Evolutionary conservation across 768 basidiomycete genomes (phyloP).

Genomic region (Boletus vermiculosoides): DNA sequence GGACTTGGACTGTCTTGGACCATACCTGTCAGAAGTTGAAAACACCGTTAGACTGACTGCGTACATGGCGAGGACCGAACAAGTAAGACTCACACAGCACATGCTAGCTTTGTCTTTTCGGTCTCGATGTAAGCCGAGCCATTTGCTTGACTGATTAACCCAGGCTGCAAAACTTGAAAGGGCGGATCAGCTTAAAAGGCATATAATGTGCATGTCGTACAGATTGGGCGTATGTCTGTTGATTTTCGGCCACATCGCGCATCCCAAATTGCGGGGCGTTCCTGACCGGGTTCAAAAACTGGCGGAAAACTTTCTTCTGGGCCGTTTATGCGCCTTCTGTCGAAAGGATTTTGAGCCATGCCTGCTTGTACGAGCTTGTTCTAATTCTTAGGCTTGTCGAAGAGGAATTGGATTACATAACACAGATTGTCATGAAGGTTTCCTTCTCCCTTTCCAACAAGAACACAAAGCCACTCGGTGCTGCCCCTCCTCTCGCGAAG

Average conservation of each 20-base stretch:
- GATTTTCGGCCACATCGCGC: constrained; percentile 52
- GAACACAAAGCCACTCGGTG: constrained; percentile 54
- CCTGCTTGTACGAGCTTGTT: constrained; percentile 9
- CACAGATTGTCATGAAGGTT: constrained; percentile 64
- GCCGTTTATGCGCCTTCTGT: constrained; percentile 87
- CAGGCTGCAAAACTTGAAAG: constrained; percentile 76
- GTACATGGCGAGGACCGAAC: not conserved
- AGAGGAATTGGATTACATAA: constrained; percentile 22
- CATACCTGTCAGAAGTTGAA: constrained; percentile 53
- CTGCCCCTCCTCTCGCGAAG: constrained; percentile 51
- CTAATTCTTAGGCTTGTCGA: not conserved
- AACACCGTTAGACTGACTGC: not conserved
- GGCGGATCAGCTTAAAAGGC: constrained; percentile 5
- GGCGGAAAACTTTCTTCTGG: constrained; percentile 82
- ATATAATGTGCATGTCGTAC: constrained; percentile 43
- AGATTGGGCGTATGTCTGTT: constrained; percentile 80
- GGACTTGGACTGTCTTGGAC: constrained; percentile 82
- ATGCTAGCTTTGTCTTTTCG: constrained; percentile 88
- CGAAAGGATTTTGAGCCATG: constrained; percentile 61
- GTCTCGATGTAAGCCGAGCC: constrained; percentile 97
- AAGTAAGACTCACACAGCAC: constrained; percentile 74
- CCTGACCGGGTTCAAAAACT: constrained; percentile 46
- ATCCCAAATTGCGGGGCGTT: constrained; percentile 14
- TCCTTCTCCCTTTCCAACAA: constrained; percentile 74
- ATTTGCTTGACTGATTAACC: constrained; percentile 89